A percentile compares a stretch with the other conserved stretches of the same genome.
These are phyloP conservation scores for Pachysandra terminalis DNA, from an alignment of 164 flowering plant genomes.

Conservation along the genomic window DNA sequence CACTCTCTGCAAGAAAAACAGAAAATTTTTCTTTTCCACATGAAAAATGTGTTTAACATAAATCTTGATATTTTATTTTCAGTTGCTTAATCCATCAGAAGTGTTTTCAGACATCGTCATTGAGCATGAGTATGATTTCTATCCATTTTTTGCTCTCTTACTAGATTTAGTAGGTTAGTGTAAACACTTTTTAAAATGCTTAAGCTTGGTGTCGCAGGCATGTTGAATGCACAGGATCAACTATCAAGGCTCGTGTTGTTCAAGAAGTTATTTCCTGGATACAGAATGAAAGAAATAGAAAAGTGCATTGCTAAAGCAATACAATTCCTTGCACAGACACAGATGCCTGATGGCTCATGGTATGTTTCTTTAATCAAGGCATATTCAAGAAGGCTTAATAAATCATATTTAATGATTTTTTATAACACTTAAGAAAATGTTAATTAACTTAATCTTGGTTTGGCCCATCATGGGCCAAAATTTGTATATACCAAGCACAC, in stretches of 20 bases:
- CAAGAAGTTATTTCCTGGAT: conserved; percentile 20
- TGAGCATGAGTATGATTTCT: conserved; percentile 26
- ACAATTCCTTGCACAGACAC: conserved; percentile 16
- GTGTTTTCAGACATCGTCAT: conserved; percentile 27
- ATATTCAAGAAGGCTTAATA: no score
- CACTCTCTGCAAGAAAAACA: no score
- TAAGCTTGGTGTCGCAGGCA: conserved; percentile 8
- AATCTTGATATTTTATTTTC: neutral
- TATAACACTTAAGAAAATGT: no score
- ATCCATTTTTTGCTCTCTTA: neutral
- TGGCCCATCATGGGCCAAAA: no score
- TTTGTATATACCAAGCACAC: no score
- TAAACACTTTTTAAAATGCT: no score
- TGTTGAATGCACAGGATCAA: conserved; percentile 29
- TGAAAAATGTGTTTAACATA: no score
- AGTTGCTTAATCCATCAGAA: conserved; percentile 31
- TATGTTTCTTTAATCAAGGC: conserved; percentile 1
- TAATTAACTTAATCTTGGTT: no score
- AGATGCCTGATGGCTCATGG: conserved; percentile 32
- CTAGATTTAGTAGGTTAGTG: neutral
- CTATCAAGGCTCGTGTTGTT: conserved; percentile 24
- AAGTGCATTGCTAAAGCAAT: conserved; percentile 17
- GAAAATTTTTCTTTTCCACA: no score
- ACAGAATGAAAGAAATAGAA: conserved; percentile 21
- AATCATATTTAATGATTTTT: no score